These are phyloP conservation scores for Trichoderma virens DNA, from an alignment of 495 filamentous ascomycete genomes.

Conservation along the genomic window DNA sequence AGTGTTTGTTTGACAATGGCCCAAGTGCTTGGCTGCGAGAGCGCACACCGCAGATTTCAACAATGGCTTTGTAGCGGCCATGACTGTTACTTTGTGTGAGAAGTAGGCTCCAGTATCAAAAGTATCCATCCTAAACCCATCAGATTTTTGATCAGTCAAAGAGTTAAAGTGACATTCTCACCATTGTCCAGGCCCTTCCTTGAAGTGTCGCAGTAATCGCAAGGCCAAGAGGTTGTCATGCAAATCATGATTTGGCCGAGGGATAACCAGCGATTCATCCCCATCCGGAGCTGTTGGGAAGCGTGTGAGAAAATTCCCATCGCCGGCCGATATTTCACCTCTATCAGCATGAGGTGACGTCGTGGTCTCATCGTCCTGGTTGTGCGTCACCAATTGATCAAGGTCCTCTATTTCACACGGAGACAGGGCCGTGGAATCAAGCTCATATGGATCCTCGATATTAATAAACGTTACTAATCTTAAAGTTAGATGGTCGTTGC, in stretches of 20 bases:
- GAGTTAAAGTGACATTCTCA: neutral
- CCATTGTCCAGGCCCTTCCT: neutral
- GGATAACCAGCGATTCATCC: neutral
- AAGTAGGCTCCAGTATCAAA: neutral
- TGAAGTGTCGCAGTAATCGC: neutral
- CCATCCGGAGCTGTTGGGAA: neutral
- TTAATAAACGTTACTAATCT: neutral
- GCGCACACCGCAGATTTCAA: neutral
- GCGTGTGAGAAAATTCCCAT: neutral
- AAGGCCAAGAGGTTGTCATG: neutral
- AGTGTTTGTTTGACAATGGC: neutral
- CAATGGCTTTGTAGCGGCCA: neutral
- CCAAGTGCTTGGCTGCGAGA: slow-evolving; percentile 1
- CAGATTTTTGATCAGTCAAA: neutral
- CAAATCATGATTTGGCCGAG: neutral
- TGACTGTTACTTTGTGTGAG: neutral
- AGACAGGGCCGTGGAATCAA: neutral
- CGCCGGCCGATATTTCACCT: neutral
- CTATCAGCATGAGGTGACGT: neutral
- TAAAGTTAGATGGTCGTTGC: neutral
- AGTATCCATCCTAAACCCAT: neutral
- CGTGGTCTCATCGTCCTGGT: neutral
- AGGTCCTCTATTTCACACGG: neutral
- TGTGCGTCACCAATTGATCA: neutral
- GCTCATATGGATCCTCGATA: neutral